phyloP scores from a whole-genome alignment of 2,329 filamentous ascomycete species.

The Alternaria arborescens region DNA sequence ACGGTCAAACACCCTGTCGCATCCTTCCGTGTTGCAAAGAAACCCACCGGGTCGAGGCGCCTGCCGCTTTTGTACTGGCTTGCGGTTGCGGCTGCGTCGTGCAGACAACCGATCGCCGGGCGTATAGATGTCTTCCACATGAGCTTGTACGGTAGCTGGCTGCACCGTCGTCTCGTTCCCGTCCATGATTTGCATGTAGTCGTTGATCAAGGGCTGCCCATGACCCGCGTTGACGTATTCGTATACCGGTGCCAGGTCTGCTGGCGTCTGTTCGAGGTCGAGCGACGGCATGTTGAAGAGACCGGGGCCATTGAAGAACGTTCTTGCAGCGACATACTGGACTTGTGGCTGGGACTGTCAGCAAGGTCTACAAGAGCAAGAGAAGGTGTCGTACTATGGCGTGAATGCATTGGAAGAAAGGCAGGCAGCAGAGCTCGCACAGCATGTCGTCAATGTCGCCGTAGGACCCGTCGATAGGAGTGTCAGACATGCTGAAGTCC shows the following conservation, averaged over 20 bases:
- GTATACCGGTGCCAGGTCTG: constrained; percentile 13
- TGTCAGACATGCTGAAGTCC: constrained; percentile 29
- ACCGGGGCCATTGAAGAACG: constrained; percentile 6
- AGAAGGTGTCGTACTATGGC: constrained; percentile 24
- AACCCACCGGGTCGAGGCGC: constrained; percentile 38
- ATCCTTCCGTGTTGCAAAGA: constrained; percentile 31
- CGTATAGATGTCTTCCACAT: constrained; percentile 41
- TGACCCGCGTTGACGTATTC: constrained; percentile 11
- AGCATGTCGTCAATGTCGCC: constrained; percentile 38
- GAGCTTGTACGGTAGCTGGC: constrained; percentile 34
- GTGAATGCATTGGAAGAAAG: constrained; percentile 31
- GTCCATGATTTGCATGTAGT: constrained; percentile 28
- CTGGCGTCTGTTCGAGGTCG: constrained; percentile 12
- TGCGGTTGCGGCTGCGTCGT: constrained; percentile 7
- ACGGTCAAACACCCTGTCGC: constrained; percentile 41
- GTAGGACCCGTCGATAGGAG: constrained; percentile 34
- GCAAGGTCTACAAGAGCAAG: background rate
- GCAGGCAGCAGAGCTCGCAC: constrained; percentile 37
- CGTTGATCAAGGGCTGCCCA: constrained; percentile 17
- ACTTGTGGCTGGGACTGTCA: constrained; percentile 28
- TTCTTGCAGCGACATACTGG: constrained; percentile 10
- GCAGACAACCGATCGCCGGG: constrained; percentile 37
- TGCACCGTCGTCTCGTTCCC: constrained; percentile 40
- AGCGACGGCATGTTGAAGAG: constrained; percentile 9
- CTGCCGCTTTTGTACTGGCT: constrained; percentile 31